These are phyloP conservation scores for Suillus clintonianus DNA, from an alignment of 768 basidiomycete species.

Conservation along the genomic window DNA sequence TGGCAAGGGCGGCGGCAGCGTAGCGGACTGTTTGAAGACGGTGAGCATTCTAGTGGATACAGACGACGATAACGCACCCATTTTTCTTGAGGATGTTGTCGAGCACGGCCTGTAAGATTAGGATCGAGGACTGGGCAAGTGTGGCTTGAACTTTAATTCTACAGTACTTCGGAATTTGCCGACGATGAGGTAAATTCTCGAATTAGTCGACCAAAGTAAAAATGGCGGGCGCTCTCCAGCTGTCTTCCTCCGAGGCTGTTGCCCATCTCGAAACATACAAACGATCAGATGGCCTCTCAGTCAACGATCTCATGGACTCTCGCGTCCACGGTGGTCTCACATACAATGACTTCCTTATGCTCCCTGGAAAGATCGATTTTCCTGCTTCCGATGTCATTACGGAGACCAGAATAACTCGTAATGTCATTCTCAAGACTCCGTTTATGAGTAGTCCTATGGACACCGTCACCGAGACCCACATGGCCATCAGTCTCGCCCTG, in stretches of 20 bases:
- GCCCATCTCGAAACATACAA: slow-evolving; percentile 76
- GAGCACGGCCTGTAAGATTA: slow-evolving; percentile 48
- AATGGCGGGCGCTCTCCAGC: slow-evolving; percentile 33
- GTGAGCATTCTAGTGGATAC: slow-evolving; percentile 9
- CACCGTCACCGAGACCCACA: slow-evolving; percentile 94
- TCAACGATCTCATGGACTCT: slow-evolving; percentile 86
- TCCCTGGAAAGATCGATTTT: slow-evolving; percentile 96
- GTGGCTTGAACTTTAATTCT: slow-evolving; percentile 36
- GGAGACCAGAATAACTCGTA: slow-evolving; percentile 87
- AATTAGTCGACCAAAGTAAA: neutral
- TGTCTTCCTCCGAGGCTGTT: slow-evolving; percentile 74
- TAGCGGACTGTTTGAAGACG: slow-evolving; percentile 74
- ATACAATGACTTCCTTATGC: slow-evolving; percentile 93
- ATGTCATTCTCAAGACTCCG: slow-evolving; percentile 90
- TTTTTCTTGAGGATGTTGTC: slow-evolving; percentile 51
- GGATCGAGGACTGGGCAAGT: slow-evolving; percentile 49
- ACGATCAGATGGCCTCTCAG: slow-evolving; percentile 79
- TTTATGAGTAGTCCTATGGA: slow-evolving; percentile 99
- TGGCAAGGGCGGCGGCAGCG: slow-evolving; percentile 81
- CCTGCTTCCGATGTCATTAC: slow-evolving; percentile 76
- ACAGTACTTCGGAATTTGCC: slow-evolving; percentile 31
- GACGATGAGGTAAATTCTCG: neutral
- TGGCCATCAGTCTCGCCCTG: slow-evolving; percentile 93
- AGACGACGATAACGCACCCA: slow-evolving; percentile 52
- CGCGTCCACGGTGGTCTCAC: slow-evolving; percentile 87